Conservation (phyloP, 805 yeast species). For the Candida berthetii region DNA sequence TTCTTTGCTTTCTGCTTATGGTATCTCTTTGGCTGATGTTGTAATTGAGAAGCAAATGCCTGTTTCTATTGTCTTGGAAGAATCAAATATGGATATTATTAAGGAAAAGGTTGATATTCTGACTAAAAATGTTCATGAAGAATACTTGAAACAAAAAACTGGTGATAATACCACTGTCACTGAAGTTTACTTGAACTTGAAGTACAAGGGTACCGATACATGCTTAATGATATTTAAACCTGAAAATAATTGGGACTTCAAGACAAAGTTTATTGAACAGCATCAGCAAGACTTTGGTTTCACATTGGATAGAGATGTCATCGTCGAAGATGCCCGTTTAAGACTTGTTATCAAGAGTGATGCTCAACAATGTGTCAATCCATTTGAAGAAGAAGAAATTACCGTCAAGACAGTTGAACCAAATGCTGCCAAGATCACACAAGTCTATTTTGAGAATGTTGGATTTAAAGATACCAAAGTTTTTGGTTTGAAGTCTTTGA, state of each 20-base stretch:
- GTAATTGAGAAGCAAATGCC: slow-evolving; percentile 22
- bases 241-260: slow-evolving; percentile 16
- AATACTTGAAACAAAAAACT: slow-evolving; percentile 18
- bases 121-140: background rate
- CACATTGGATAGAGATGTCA: slow-evolving; percentile 25
- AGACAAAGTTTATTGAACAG: slow-evolving; percentile 18
- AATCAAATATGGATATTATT: slow-evolving; percentile 7
- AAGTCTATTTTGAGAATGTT: slow-evolving; percentile 23
- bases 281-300: slow-evolving; percentile 32
- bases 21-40: slow-evolving; percentile 35
- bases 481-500: slow-evolving; percentile 22
- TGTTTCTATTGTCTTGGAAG: slow-evolving; percentile 19
- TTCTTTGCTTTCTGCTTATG: slow-evolving; percentile 41
- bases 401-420: slow-evolving; percentile 13
- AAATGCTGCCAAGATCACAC: slow-evolving; percentile 26
- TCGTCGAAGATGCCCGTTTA: slow-evolving; percentile 27
- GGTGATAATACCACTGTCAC: slow-evolving; percentile 16
- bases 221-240: slow-evolving; percentile 27
- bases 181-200: slow-evolving; percentile 31
- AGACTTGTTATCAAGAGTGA: slow-evolving; percentile 11
- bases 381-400: slow-evolving; percentile 12
- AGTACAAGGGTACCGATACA: slow-evolving; percentile 42
- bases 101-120: slow-evolving; percentile 1
- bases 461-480: slow-evolving; percentile 24
- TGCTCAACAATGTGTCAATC: slow-evolving; percentile 1